phyloP scores from a whole-genome alignment of 768 basidiomycete species.

The Cystoderma amianthinum region DNA sequence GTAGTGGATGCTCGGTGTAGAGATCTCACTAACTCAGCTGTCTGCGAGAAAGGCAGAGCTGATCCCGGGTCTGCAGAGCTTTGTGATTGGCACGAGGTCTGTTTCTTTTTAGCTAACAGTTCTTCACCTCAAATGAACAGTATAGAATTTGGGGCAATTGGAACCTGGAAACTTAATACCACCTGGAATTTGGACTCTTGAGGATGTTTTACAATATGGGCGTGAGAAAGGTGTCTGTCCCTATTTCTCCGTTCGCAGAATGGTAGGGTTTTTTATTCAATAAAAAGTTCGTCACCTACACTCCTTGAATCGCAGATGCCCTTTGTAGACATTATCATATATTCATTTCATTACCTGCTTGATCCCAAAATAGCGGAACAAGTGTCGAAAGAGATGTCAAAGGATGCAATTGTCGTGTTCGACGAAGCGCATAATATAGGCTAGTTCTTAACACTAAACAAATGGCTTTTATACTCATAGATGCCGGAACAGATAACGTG shows the following conservation, averaged over 20 bases:
- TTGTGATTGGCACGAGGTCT: conserved; percentile 94
- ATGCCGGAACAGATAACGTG: conserved; percentile 80
- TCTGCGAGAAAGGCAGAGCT: conserved; percentile 74
- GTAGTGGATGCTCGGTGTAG: conserved; percentile 96
- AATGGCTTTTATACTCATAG: conserved; percentile 6
- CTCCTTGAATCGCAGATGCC: conserved; percentile 60
- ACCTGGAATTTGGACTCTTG: conserved; percentile 88
- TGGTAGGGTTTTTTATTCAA: conserved; percentile 61
- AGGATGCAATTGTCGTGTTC: conserved; percentile 98
- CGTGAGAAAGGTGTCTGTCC: conserved; percentile 84
- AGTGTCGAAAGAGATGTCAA: conserved; percentile 95
- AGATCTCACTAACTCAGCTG: conserved; percentile 84
- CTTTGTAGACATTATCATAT: conserved; percentile 94
- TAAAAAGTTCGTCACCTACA: not conserved
- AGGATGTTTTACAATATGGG: conserved; percentile 86
- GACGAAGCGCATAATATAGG: conserved; percentile 99
- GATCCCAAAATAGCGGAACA: conserved; percentile 99
- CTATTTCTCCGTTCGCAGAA: conserved; percentile 92
- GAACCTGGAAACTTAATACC: conserved; percentile 82
- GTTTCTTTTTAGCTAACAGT: conserved; percentile 1
- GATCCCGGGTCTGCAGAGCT: conserved; percentile 88
- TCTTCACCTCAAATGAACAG: conserved; percentile 6
- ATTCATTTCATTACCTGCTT: conserved; percentile 97
- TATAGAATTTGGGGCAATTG: conserved; percentile 72
- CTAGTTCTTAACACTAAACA: conserved; percentile 22